Percentiles rank a stretch among this genome's conserved stretches.
These are phyloP conservation scores for Pugionium cornutum DNA, from an alignment of 345 rosid genomes.

Conservation along the genomic window DNA sequence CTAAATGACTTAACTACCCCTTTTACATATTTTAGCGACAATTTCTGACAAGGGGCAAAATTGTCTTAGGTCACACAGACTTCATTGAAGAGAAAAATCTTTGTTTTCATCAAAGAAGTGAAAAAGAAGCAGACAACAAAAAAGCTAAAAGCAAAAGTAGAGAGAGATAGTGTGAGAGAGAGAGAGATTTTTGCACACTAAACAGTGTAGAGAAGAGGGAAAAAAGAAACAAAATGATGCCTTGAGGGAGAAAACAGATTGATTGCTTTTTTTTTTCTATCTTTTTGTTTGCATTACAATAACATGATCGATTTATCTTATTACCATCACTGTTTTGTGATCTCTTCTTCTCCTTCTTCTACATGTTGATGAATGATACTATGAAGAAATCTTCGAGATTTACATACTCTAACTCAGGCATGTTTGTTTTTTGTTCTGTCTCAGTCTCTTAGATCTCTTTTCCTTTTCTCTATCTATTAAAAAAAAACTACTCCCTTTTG, in stretches of 20 bases:
- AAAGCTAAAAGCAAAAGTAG: slow-evolving; percentile 40
- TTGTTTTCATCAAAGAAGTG: slow-evolving; percentile 35
- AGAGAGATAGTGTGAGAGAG: slow-evolving; percentile 28
- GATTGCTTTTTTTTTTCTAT: slow-evolving; percentile 32
- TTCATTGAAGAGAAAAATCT: slow-evolving; percentile 41
- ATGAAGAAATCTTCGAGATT: slow-evolving; percentile 35
- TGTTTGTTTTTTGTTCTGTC: slow-evolving; percentile 18
- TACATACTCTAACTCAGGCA: slow-evolving; percentile 36
- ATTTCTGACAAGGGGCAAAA: slow-evolving; percentile 40
- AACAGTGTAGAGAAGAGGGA: slow-evolving; percentile 20
- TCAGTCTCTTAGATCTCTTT: slow-evolving; percentile 34
- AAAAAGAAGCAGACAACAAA: slow-evolving; percentile 39
- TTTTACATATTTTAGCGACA: slow-evolving; percentile 15
- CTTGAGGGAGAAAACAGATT: slow-evolving; percentile 42
- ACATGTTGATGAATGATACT: slow-evolving; percentile 20
- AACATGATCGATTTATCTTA: slow-evolving; percentile 35
- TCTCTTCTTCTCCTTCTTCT: slow-evolving; percentile 28
- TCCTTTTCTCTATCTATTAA: background rate
- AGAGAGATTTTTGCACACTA: slow-evolving; percentile 34
- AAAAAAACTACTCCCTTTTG: background rate
- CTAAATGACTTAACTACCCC: slow-evolving; percentile 30
- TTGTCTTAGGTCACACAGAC: slow-evolving; percentile 38
- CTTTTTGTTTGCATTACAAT: slow-evolving; percentile 41
- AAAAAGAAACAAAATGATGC: slow-evolving; percentile 44
- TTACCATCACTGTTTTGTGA: slow-evolving; percentile 22